Evolutionary conservation across 2,329 filamentous ascomycete genomes (phyloP).

Genomic region (Cercospora citrullina): DNA sequence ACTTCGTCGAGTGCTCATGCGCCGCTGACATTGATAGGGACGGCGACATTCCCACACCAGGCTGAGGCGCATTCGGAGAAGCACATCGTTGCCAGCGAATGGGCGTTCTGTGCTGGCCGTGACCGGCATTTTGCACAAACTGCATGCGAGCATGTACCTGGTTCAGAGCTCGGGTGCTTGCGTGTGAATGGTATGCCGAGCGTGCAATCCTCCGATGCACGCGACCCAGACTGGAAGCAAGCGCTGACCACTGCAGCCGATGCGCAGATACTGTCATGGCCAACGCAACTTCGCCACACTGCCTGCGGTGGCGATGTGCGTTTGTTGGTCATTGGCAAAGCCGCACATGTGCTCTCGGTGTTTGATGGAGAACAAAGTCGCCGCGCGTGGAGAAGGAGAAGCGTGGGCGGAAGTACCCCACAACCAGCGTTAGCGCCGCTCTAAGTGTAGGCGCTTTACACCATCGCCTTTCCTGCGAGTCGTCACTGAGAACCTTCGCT

Average conservation of each 20-base stretch:
- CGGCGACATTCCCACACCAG: slow-evolving; percentile 22
- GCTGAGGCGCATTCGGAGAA: slow-evolving; percentile 3
- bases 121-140: neutral
- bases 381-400: slow-evolving; percentile 13
- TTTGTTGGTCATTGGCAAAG: neutral
- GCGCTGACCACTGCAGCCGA: neutral
- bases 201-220: slow-evolving; percentile 4
- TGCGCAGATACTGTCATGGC: neutral
- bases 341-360: neutral
- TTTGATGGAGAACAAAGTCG: slow-evolving; percentile 2
- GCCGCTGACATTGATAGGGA: slow-evolving; percentile 68
- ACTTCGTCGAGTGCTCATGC: slow-evolving; percentile 87
- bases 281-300: neutral
- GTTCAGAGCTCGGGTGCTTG: neutral
- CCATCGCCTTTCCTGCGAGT: neutral
- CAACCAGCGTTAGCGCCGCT: slow-evolving; percentile 7
- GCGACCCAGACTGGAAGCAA: neutral
- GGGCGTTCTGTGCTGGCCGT: neutral
- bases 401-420: slow-evolving; percentile 6
- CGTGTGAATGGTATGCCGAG: neutral
- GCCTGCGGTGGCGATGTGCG: neutral
- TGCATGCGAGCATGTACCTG: slow-evolving; percentile 1
- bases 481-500: slow-evolving; percentile 3
- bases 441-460: neutral
- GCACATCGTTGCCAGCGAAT: neutral